A percentile compares a stretch with the other conserved stretches of the same genome.
These are phyloP conservation scores for Ogataea kodamae DNA, from an alignment of 805 yeast species.

Conservation along the genomic window DNA sequence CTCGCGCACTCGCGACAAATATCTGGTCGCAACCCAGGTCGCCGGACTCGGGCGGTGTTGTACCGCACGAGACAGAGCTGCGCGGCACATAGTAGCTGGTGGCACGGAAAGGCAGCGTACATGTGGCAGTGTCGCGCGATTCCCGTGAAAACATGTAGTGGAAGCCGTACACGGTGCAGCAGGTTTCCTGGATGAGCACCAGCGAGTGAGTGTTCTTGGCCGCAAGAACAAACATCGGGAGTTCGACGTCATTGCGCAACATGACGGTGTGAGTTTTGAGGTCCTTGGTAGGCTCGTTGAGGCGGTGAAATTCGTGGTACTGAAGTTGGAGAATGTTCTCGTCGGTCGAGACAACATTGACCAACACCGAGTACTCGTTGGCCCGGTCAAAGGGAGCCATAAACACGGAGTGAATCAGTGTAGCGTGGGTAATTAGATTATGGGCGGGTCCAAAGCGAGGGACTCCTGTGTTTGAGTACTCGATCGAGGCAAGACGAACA, in stretches of 20 bases:
- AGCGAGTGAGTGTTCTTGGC: conserved; percentile 24
- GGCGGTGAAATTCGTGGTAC: conserved; percentile 23
- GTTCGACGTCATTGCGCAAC: conserved; percentile 25
- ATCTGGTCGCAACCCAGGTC: conserved; percentile 28
- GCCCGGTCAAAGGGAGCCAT: conserved; percentile 18
- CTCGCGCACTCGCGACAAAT: conserved; percentile 22
- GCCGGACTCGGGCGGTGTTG: conserved; percentile 19
- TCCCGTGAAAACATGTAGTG: conserved; percentile 28
- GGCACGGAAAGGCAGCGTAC: conserved; percentile 11
- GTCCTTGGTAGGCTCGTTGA: conserved; percentile 11
- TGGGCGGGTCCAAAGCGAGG: conserved; percentile 21
- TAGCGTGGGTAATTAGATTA: conserved; percentile 25
- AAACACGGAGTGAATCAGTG: conserved; percentile 24
- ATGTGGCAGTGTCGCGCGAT: conserved; percentile 23
- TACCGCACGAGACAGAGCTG: conserved; percentile 15
- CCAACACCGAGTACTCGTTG: conserved; percentile 20
- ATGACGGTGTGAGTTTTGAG: conserved; percentile 22
- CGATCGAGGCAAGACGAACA: conserved; percentile 18
- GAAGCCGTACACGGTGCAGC: conserved; percentile 23
- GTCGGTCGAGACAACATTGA: conserved; percentile 23
- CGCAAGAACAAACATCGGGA: conserved; percentile 29
- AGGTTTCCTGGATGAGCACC: conserved; percentile 26
- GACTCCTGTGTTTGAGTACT: conserved; percentile 17
- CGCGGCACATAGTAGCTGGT: conserved; percentile 27
- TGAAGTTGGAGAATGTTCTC: conserved; percentile 23